Base-by-base conservation (phyloP, 495 filamentous ascomycete genomes). In the Sphaerosporella brunnea region DNA sequence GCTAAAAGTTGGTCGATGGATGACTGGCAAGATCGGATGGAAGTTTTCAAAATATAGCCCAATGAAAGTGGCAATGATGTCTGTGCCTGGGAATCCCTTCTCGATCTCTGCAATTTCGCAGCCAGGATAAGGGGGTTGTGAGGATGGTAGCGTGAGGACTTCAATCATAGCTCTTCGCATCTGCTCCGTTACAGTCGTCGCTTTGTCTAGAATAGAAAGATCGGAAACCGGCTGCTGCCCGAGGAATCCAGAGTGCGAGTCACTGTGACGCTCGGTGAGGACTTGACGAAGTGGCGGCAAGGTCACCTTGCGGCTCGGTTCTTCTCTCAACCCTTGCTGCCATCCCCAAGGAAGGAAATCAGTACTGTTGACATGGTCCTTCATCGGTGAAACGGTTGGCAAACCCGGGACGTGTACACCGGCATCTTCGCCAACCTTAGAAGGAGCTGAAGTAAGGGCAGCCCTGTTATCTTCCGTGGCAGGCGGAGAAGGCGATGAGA, bases 21-120 rank as follows among this genome's bases (percentile, higher is more conserved):
- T 58, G 51, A 63, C 51, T 19, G 61, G 61, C 28, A 63, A 43
- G 23, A 62, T 63, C n/a, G 49, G 35, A 37, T 63, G 61, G 37
- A 63, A 63, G 16, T 58, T 34, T 19, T 63, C 47, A 36, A 63
- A 63, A 38, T 63, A 63, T 7, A 63, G 42, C 8, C 49, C 55
- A 26, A 63, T 49, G 32, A 63, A 59, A 9, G 41, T 45, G 28
- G 62, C 53, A 28, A 63, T 56, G 30, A 61, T 32, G 10, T 51
- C 51, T 34, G 47, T 51, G 13, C 51, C 48, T 16, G 58, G 58
- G 25, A 61, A 61, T 10, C 13, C 28, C 35, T 48, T 30, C 44
- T 61, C 58, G 16, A 61, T 53, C 25, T 60, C 57, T 11, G 47
- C 49, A 13, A 42, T 50, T 28, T 57, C 58, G n/a, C 55, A 60